Base-by-base conservation (phyloP, 805 yeast genomes). In the Kuraishia capsulata region DNA sequence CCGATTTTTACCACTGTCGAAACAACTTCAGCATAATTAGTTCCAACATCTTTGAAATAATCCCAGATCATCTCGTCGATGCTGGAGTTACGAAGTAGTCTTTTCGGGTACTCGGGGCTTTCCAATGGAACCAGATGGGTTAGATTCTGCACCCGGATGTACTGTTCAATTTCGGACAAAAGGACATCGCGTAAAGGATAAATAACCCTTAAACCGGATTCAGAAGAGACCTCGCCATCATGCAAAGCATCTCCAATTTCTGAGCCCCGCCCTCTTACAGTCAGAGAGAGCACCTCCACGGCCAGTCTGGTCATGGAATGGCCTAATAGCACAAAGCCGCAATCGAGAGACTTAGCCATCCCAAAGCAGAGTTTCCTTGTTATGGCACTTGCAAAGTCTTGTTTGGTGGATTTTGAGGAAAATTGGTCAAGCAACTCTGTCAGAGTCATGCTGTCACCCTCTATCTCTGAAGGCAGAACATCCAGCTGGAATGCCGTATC, bases 1-100 rank as follows among this genome's bases (percentile, higher is more conserved):
- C 92, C 96, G 0, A 95, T 88, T 46, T 85, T 80, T 11, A 88
- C 88, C 17, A 90, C 97, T 0, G 97, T 89, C 0, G 96, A 82
- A 3, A 89, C 88, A 2, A 90, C 84, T 40, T 90, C 85, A 0
- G 95, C 88, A 52, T 88, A 88, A 13, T 78, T 88, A 4, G 69
- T 68, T 50, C 86, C 95, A 19, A 89, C 75, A 25, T 69, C 67
- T 23, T 64, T 69, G 48, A 86, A 86, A 56, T 90, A 90, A 36
- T 77, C 72, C 20, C 76, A 65, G 1, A 88, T 78, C 36, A 90
- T 67, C 51, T 86, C 94, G 49, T 84, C 81, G 16, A 90, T 80
- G 2, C 95, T 28, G 31, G 31, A 28, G 31, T 28, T 28, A 8
- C 17, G 13, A 13, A 28, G 17, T 17, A 28, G 17, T 13, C 17